Conservation (phyloP, 192 early-diverging fungal genomes). For the Kappamyces sp. region DNA sequence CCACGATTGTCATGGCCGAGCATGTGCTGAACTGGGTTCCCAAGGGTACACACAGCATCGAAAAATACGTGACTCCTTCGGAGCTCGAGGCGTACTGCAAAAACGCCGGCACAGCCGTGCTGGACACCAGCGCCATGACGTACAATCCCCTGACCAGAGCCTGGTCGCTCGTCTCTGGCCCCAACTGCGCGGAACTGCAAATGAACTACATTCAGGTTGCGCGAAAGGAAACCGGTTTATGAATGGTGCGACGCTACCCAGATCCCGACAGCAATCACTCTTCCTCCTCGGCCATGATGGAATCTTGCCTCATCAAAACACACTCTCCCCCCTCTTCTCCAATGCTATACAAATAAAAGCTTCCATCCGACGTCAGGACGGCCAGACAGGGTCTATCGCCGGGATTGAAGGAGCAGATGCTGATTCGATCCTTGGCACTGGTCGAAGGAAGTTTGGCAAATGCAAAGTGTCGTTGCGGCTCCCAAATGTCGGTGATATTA, state of each 20-base stretch:
- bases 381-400: conserved; percentile 72
- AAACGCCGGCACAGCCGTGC: conserved; percentile 1
- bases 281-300: conserved; percentile 28
- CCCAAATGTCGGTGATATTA: conserved; percentile 83
- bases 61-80: conserved; percentile 75
- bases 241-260: too few relatives aligned
- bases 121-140: conserved; percentile 31
- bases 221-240: too few relatives aligned
- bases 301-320: conserved; percentile 70
- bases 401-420: conserved; percentile 39
- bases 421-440: conserved; percentile 31
- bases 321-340: conserved; percentile 88
- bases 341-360: conserved; percentile 85
- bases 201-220: conserved; percentile 10
- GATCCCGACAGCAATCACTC: too few relatives aligned
- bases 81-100: conserved; percentile 48
- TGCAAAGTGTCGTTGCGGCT: conserved; percentile 91
- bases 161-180: conserved; percentile 25
- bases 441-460: conserved; percentile 78
- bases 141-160: conserved; percentile 23
- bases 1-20: conserved; percentile 81
- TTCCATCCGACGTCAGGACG: conserved; percentile 86
- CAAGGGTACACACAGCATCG: conserved; percentile 76
- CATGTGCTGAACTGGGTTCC: conserved; percentile 71
- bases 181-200: background rate